phyloP scores from a whole-genome alignment of 306 rosid species.

The Acacia confusa region DNA sequence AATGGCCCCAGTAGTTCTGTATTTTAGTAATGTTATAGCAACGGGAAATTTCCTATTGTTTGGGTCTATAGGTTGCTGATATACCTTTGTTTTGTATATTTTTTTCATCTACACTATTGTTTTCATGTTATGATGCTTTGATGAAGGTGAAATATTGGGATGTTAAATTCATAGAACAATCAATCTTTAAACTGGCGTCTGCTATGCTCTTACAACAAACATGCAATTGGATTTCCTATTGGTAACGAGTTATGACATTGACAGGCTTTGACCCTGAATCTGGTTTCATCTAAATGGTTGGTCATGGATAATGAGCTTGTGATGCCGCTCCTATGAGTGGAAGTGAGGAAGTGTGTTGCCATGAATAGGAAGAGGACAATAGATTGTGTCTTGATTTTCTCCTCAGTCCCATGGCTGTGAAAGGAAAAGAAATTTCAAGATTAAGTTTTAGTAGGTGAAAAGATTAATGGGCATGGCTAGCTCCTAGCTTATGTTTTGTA shows the following conservation, averaged over 20 bases:
- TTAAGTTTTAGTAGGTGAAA: neutral
- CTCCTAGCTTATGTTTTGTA: neutral
- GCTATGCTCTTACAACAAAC: neutral
- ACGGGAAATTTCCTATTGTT: constrained; percentile 18
- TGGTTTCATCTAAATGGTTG: neutral
- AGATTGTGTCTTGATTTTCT: neutral
- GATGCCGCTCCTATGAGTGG: neutral
- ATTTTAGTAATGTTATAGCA: neutral
- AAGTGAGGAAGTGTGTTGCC: neutral
- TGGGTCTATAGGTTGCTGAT: neutral
- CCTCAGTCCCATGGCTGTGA: neutral
- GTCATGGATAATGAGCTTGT: neutral
- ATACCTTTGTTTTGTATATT: neutral
- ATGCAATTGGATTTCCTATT: neutral
- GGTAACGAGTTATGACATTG: neutral
- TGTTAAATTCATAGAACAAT: neutral
- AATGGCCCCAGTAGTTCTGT: constrained; percentile 13
- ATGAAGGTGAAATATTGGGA: neutral
- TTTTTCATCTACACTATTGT: neutral
- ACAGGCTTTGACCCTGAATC: neutral
- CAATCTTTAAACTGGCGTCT: neutral
- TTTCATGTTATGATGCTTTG: neutral
- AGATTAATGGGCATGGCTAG: neutral
- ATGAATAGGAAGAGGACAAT: neutral
- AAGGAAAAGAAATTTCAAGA: neutral